Evolutionary conservation across 2,329 filamentous ascomycete species (phyloP), one percentile per base, ranked within the genome.

Genomic region (Ceratocystis harringtonii): DNA sequence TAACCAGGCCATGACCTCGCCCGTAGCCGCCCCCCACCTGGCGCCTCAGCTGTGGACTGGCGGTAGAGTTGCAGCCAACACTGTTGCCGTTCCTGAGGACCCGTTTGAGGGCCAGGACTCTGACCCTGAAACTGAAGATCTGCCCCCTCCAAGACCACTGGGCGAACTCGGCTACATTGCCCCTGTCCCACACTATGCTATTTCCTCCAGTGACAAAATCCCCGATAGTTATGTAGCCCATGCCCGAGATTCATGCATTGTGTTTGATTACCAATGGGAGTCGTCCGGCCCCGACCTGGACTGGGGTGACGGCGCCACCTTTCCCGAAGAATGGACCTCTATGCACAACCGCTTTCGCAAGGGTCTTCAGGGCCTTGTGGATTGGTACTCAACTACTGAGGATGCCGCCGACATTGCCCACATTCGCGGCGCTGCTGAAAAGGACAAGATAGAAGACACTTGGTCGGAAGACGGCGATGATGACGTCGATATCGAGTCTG

Each of bases 201-300:
- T 96, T 8, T 92, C 89, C 0, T 80, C 82, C 6, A 86, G 87
- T 6, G 87, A 90, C 57, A 85, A 87, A 6, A 96, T 97, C 66
- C 94, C 94, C 0, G 78, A 84, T 2, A 94, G 92, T 1, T 95
- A 95, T 72, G 89, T 96, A 19, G 84, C 90, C 0, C 94, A 99
- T 75, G 92, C 92, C 7, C 84, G 91, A 68, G 90, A 97, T 72
- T 84, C 87, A 12, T 97, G 91, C 72, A 80, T 89, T 4, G 82
- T 88, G 62, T 81, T 96, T n/a, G 94, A 99, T 74, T 95, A 90
- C 71, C 88, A 92, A 70, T 99, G 94, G 92, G 92, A 99, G 72
- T 96, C 92, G 67, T 92, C 92, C 80, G 82, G 88, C 15, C 78
- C 81, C 2, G 84, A 89, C 0, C 80, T 90, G 55, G 80, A 86